Base-by-base conservation (phyloP, 1,284 basidiomycete genomes). In the Sphaerobolus stellatus region DNA sequence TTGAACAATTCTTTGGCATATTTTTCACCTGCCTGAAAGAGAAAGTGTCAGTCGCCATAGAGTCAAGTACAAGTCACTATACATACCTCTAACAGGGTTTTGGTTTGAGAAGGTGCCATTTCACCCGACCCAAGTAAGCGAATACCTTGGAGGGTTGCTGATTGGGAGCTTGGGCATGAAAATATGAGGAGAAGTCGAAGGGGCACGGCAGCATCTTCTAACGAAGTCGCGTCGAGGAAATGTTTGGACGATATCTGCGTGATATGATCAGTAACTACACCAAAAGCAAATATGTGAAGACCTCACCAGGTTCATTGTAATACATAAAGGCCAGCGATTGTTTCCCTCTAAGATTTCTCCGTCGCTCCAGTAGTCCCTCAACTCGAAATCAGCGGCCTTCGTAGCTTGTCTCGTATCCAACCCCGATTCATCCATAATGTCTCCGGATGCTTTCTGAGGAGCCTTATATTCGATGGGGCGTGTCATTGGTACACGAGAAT, bases 301-400 rank as follows among this genome's bases (percentile, higher is more conserved):
- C 18, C 79, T 18, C 58, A 91, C 89, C 28, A 91, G 59, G 59
- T 92, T 91, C 54, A 92, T 65, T 1, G 90, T 90, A 28, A 92
- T 72, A 58, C 82, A 83, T 11, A 92, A 74, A 2, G 90, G 90
- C 83, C 90, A 88, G 11, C 64, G 58, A 4, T 85, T 80, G 50
- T 80, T 70, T 2, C 80, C 82, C 46, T 72, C 51, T 40, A 92
- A 66, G 5, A 73, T 68, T 54, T 84, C 84, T 0, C 90, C 90
- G 62, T 91, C 89, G 59, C 90, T 90, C 88, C 88, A 90, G 59
- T 85, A 89, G 68, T 92, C 90, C 14, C 82, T 77, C 20, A 92
- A 74, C 69, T 93, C 90, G 63, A 92, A 92, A 66, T 93, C 90
- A 3, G 79, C 78, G 4, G 84, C 84, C 8, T 68, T 69, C 28